phyloP scores from a whole-genome alignment of 2,329 filamentous ascomycete genomes.

The Metarhizium anisopliae region DNA sequence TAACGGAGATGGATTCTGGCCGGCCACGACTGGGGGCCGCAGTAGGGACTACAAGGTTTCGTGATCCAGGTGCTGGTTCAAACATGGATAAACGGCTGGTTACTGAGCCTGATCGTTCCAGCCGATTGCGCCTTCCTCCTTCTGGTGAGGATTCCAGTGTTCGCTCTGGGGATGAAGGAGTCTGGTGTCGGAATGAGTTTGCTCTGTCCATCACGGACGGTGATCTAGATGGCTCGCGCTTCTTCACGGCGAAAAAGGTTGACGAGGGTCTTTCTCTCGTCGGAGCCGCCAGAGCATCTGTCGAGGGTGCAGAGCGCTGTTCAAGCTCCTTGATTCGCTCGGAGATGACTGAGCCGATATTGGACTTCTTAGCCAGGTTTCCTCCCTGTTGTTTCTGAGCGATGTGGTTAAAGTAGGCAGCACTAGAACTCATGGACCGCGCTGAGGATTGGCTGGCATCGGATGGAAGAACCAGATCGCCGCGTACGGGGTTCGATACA shows the following conservation, averaged over 20 bases:
- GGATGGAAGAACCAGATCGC: slow-evolving; percentile 33
- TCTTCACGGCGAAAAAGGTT: slow-evolving; percentile 52
- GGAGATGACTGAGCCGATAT: slow-evolving; percentile 83
- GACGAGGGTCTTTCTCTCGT: slow-evolving; percentile 36
- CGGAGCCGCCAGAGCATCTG: slow-evolving; percentile 14
- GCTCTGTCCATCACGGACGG: slow-evolving; percentile 37
- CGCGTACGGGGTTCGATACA: slow-evolving; percentile 37
- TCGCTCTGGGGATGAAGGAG: slow-evolving; percentile 23
- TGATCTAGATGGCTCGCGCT: slow-evolving; percentile 34
- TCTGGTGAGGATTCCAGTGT: slow-evolving; percentile 41
- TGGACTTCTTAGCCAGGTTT: slow-evolving; percentile 55
- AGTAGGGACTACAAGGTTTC: slow-evolving; percentile 10
- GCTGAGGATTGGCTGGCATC: slow-evolving; percentile 37
- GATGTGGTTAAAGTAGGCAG: slow-evolving; percentile 45
- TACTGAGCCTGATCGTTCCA: slow-evolving; percentile 44
- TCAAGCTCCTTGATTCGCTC: slow-evolving; percentile 91
- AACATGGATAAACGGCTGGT: slow-evolving; percentile 49
- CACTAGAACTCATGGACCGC: slow-evolving; percentile 48
- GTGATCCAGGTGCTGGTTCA: slow-evolving; percentile 25
- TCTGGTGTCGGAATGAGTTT: slow-evolving; percentile 25
- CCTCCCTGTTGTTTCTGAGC: slow-evolving; percentile 40
- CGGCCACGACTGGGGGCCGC: slow-evolving; percentile 33
- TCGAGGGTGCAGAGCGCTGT: slow-evolving; percentile 50
- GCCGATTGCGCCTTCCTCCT: slow-evolving; percentile 21
- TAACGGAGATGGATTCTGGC: slow-evolving; percentile 79